Evolutionary conservation across 768 basidiomycete species (phyloP), one percentile per base, ranked within the genome.

Genomic region (Cubamyces lactineus): DNA sequence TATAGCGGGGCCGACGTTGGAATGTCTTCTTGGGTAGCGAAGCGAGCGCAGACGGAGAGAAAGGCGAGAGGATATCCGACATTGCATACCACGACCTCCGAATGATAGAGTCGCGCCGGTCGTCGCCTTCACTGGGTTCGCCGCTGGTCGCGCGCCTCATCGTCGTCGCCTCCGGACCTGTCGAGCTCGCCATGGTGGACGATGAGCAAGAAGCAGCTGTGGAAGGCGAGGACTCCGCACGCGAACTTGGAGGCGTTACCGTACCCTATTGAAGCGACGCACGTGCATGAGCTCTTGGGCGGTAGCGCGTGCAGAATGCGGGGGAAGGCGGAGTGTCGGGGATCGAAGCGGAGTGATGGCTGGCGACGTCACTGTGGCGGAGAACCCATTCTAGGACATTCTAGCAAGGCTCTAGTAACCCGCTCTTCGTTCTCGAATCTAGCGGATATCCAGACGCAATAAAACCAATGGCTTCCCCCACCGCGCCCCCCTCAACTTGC

Each of bases 81-180:
- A 89, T 81, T 1, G 80, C 82, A 51, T 86, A 81, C 84, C 85
- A 87, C 26, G 87, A 87, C 24, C 88, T 74, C 5, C 80, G 80
- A 42, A 88, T 77, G 57, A 83, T 71, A 1, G 72, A 71, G 55
- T 64, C 63, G 23, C 40, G 58, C 23, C 71, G 53, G 19, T 70
- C 67, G 47, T 68, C 52, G 63, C 50, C 53, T 48, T 63, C 61
- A 59, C 59, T 56, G 28, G 39, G 54, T 49, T 57, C 53, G 21
- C 39, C 26, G 19, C 24, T 19, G 42, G 38, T n/a, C 17, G 51
- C 50, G 48, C 41, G 55, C 26, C 41, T 23, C 41, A 21, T 12
- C n/a, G 48, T 30, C 40, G 57, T 24, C 11, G 39, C 47, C n/a
- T 24, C 24, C 24, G 38, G 53, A n/a, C 21, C 42, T 42, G 55